Conservation (phyloP, 768 basidiomycete species). For the Crepidotus variabilis region DNA sequence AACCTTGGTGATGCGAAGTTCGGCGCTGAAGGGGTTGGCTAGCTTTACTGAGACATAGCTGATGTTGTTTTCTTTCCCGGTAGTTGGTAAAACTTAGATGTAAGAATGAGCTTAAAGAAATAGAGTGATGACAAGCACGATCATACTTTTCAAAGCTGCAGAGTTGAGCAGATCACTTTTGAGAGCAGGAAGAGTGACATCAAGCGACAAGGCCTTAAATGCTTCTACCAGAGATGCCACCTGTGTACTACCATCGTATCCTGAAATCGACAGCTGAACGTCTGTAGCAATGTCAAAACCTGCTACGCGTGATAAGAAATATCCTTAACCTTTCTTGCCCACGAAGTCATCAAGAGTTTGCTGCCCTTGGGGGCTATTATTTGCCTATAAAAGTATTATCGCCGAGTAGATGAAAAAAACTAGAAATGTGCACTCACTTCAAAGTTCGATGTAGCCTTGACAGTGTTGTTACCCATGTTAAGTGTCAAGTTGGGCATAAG, state of each 20-base stretch:
- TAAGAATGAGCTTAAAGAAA: neutral
- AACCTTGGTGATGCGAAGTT: conserved; percentile 54
- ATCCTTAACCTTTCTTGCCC: conserved; percentile 44
- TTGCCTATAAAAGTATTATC: conserved; percentile 37
- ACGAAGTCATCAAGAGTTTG: conserved; percentile 69
- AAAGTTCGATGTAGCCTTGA: conserved; percentile 48
- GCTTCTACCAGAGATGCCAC: conserved; percentile 57
- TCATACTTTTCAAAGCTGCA: conserved; percentile 50
- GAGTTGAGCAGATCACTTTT: conserved; percentile 51
- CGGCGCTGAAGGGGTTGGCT: conserved; percentile 63
- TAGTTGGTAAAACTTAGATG: conserved; percentile 58
- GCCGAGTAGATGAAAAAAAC: neutral
- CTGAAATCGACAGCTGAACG: conserved; percentile 51
- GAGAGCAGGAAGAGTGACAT: conserved; percentile 56
- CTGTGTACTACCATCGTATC: conserved; percentile 57
- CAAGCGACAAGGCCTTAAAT: conserved; percentile 55
- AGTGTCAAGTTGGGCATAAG: conserved; percentile 58
- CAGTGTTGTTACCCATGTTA: conserved; percentile 55
- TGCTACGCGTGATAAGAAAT: neutral
- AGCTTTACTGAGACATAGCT: conserved; percentile 61
- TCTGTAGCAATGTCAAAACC: conserved; percentile 28
- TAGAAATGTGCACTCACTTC: conserved; percentile 27
- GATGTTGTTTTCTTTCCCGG: conserved; percentile 58
- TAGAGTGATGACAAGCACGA: neutral
- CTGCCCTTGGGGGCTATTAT: conserved; percentile 52